phyloP scores from a whole-genome alignment of 2,329 filamentous ascomycete species.

The Cladosporium sp. region DNA sequence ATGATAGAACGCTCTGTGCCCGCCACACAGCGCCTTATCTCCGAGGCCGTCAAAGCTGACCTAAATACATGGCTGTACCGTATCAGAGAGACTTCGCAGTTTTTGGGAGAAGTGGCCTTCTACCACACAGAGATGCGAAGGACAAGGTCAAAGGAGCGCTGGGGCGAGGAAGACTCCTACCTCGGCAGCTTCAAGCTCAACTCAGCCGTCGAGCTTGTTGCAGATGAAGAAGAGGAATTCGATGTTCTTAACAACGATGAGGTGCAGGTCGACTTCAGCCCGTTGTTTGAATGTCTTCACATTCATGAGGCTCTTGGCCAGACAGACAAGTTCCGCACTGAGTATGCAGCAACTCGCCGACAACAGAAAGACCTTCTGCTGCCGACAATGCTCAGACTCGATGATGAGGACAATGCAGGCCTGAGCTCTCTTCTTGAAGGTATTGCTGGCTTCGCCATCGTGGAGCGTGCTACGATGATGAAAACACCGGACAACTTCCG shows the following conservation, averaged over 20 bases:
- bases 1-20: constrained; percentile 96
- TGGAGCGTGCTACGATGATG: constrained; percentile 91
- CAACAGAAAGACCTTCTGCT: constrained; percentile 90
- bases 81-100: constrained; percentile 93
- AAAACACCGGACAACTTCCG: constrained; percentile 75
- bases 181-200: constrained; percentile 86
- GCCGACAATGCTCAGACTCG: constrained; percentile 71
- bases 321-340: constrained; percentile 82
- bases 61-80: constrained; percentile 95
- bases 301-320: constrained; percentile 94
- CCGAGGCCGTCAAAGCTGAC: constrained; percentile 95
- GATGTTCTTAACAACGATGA: constrained; percentile 95
- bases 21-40: constrained; percentile 86
- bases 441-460: constrained; percentile 93
- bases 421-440: constrained; percentile 90
- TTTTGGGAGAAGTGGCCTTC: constrained; percentile 92
- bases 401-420: constrained; percentile 79
- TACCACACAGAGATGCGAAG: constrained; percentile 91
- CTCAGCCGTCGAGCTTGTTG: constrained; percentile 91
- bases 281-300: constrained; percentile 90
- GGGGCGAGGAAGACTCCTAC: constrained; percentile 69
- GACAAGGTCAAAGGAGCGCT: constrained; percentile 75
- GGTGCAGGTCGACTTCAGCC: constrained; percentile 89
- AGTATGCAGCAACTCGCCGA: constrained; percentile 88
- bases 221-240: constrained; percentile 93